Base-by-base conservation (phyloP, 495 filamentous ascomycete genomes). In the Daldinia vernicosa region DNA sequence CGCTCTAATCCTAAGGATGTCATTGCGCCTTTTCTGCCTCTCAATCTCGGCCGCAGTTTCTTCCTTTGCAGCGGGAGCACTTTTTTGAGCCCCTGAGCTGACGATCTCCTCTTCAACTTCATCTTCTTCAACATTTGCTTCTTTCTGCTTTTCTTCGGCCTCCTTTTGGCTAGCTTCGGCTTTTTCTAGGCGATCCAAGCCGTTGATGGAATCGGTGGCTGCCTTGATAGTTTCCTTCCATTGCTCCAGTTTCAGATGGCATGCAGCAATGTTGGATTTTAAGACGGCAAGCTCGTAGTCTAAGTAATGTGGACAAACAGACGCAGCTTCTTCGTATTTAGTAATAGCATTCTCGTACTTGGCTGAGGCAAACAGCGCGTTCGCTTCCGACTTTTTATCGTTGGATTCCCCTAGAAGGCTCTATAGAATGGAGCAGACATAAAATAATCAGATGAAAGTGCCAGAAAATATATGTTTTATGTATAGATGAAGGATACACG, bases 261-360 rank as follows among this genome's bases (percentile, higher is more conserved):
- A 97, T n/a, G 93, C 95, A 4, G 95, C 85, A 65, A 97, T 88
- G 81, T 98, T 98, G 79, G 89, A 91, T 33, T 88, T 89, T 12
- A 98, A 84, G 11, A 97, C 92, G 22, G 95, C 93, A 72, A 95
- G 83, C 75, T 97, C 93, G 81, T 92, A 95, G 69, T 95, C 91
- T 35, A 98, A 88, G 76, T 97, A 97, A 70, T 87, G 91, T 2
- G 95, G 95, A 66, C 92, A 95, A 19, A 89, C 85, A 32, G 90
- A 84, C 1, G 97, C 84, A 24, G 95, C 95, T 64, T 92, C 87
- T 73, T 94, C 91, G 82, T 99, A 99, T 74, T 87, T 89, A 77
- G 91, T 89, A 71, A 98, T 92, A n/a, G 95, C 95, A 72, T 91
- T 89, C 70, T 91, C 88, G 81, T 92, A 97, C 61, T 87, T 87